Conservation (phyloP, 495 filamentous ascomycete genomes). For the Melanomma pulvis-pyrius region DNA sequence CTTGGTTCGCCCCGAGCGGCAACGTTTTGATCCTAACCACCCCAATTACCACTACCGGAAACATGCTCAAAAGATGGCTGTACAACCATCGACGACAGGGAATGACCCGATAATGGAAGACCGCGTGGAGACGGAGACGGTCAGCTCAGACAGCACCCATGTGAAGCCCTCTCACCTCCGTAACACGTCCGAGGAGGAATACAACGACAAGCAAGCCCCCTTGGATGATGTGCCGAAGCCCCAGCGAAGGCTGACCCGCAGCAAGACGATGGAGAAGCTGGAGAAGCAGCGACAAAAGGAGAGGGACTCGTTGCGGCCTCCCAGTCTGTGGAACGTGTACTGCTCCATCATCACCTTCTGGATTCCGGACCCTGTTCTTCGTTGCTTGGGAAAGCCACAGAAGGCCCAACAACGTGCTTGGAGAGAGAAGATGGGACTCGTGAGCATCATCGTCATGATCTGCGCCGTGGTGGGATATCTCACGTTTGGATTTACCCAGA, state of each 20-base stretch:
- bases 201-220: conserved; percentile 47
- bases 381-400: conserved; percentile 83
- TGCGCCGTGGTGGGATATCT: conserved; percentile 91
- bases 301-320: conserved; percentile 70
- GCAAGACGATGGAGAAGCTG: conserved; percentile 56
- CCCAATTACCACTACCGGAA: conserved; percentile 94
- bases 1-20: conserved; percentile 84
- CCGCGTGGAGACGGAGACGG: conserved; percentile 59
- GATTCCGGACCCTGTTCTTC: conserved; percentile 82
- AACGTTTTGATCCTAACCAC: conserved; percentile 76
- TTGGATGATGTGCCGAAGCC: conserved; percentile 37
- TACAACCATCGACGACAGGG: conserved; percentile 85
- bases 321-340: conserved; percentile 93
- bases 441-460: conserved; percentile 88
- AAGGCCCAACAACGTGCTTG: conserved; percentile 91
- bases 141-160: conserved; percentile 59
- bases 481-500: conserved; percentile 92
- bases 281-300: conserved; percentile 67
- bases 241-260: conserved; percentile 57
- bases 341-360: conserved; percentile 93
- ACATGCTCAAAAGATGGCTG: conserved; percentile 86
- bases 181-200: conserved; percentile 20
- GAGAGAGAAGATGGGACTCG: conserved; percentile 98
- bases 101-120: conserved; percentile 85
- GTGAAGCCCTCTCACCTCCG: conserved; percentile 48